Conservation (phyloP, 371 early-diverging fungal species). For the Chytridium lagenaria region DNA sequence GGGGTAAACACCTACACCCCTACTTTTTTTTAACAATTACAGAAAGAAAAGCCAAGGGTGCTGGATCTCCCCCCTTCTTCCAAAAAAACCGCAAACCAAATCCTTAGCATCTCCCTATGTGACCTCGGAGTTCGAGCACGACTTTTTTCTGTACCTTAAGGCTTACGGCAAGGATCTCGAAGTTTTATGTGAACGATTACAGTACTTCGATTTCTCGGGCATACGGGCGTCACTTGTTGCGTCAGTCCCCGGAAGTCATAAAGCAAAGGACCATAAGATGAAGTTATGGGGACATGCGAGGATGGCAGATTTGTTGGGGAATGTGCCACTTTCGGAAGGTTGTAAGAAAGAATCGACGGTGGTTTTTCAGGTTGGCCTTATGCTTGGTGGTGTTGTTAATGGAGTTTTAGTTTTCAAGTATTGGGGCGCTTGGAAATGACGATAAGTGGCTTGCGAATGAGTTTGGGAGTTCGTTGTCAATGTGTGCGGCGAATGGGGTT, state of each 20-base stretch:
- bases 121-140: conserved; percentile 56
- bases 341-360: conserved; percentile 43
- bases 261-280: conserved; percentile 35
- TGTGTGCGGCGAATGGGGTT: not conserved
- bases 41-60: conserved; percentile 65
- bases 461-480: conserved; percentile 34
- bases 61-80: conserved; percentile 54
- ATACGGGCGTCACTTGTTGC: conserved; percentile 54
- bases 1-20: conserved; percentile 46
- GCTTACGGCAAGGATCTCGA: conserved; percentile 45
- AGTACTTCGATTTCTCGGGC: conserved; percentile 57
- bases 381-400: not conserved
- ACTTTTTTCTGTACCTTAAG: conserved; percentile 59
- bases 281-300: conserved; percentile 62
- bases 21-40: not conserved
- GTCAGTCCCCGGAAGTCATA: conserved; percentile 59
- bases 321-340: conserved; percentile 43
- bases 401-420: conserved; percentile 61
- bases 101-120: conserved; percentile 1
- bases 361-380: conserved; percentile 50
- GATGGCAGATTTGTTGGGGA: conserved; percentile 50
- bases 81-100: conserved; percentile 37
- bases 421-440: conserved; percentile 58
- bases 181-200: conserved; percentile 42
- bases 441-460: conserved; percentile 55